Evolutionary conservation across 352 stramenopile genomes (phyloP).

Genomic region (Globisporangium acanthophoron): DNA sequence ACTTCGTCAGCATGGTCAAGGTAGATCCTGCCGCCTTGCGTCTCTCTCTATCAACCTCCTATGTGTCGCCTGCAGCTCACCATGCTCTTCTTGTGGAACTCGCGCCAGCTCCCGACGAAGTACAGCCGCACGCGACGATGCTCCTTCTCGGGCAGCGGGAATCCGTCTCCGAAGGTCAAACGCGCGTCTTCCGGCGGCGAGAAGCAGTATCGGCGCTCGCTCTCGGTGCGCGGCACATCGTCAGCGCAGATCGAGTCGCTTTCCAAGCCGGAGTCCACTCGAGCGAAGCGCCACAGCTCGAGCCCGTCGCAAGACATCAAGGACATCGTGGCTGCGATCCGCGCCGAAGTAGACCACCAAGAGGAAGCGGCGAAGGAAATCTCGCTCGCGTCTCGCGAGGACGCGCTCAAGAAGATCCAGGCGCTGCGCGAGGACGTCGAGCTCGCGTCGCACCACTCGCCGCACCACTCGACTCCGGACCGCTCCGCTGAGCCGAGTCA

Average conservation of each 20-base stretch:
- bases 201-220: constrained; percentile 11
- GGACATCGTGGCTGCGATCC: constrained; percentile 14
- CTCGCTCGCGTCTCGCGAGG: constrained; percentile 18
- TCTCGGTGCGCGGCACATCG: constrained; percentile 16
- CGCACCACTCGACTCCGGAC: constrained; percentile 1
- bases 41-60: not conserved
- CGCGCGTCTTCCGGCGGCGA: constrained; percentile 13
- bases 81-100: not conserved
- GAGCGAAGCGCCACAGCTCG: constrained; percentile 19
- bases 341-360: constrained; percentile 19
- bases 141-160: not conserved
- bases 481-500: constrained; percentile 4
- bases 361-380: constrained; percentile 16
- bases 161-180: not conserved
- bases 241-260: constrained; percentile 15
- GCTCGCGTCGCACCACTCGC: constrained; percentile 10
- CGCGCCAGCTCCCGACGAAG: constrained; percentile 10
- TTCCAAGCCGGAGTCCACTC: not conserved
- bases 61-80: not conserved
- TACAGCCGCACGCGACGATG: constrained; percentile 8
- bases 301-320: constrained; percentile 12
- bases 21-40: not conserved
- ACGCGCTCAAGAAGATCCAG: constrained; percentile 37
- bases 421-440: constrained; percentile 19
- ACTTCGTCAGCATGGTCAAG: constrained; percentile 72